Evolutionary conservation across 345 rosid genomes (phyloP).

Genomic region (Murraya paniculata): DNA sequence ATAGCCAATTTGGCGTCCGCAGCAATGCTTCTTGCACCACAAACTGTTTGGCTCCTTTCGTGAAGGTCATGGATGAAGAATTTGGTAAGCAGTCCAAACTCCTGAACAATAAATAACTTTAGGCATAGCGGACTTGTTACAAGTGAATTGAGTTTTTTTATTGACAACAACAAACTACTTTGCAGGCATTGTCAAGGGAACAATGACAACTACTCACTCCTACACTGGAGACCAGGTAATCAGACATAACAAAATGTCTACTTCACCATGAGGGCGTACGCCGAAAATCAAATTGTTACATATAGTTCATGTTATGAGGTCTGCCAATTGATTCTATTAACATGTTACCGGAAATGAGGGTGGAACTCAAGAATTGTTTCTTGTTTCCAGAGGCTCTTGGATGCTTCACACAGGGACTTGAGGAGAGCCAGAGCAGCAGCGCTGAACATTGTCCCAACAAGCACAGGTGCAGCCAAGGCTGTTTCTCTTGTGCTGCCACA

Average conservation of each 20-base stretch:
- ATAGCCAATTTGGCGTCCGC: slow-evolving; percentile 21
- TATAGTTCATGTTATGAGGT: neutral
- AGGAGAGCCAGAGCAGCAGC: slow-evolving; percentile 99
- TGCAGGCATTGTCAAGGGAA: slow-evolving; percentile 95
- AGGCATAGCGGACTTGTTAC: neutral
- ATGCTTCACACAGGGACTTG: slow-evolving; percentile 96
- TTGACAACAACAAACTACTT: neutral
- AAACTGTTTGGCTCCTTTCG: slow-evolving; percentile 94
- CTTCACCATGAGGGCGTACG: neutral
- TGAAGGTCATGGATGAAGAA: slow-evolving; percentile 85
- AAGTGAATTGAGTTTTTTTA: neutral
- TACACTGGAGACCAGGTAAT: slow-evolving; percentile 97
- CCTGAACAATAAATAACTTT: neutral
- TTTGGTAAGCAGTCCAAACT: slow-evolving; percentile 46
- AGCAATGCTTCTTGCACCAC: slow-evolving; percentile 99
- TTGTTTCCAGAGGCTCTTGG: slow-evolving; percentile 77
- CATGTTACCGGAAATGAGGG: neutral
- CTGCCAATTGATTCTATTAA: neutral
- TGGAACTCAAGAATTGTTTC: neutral
- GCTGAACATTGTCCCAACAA: slow-evolving; percentile 92
- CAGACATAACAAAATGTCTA: neutral
- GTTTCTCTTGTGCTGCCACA: slow-evolving; percentile 94
- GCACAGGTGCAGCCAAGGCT: slow-evolving; percentile 99
- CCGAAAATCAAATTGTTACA: neutral
- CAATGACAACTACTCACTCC: slow-evolving; percentile 99